Evolutionary conservation across 169 alveolate genomes (phyloP).

Genomic region (Theileria equi): DNA sequence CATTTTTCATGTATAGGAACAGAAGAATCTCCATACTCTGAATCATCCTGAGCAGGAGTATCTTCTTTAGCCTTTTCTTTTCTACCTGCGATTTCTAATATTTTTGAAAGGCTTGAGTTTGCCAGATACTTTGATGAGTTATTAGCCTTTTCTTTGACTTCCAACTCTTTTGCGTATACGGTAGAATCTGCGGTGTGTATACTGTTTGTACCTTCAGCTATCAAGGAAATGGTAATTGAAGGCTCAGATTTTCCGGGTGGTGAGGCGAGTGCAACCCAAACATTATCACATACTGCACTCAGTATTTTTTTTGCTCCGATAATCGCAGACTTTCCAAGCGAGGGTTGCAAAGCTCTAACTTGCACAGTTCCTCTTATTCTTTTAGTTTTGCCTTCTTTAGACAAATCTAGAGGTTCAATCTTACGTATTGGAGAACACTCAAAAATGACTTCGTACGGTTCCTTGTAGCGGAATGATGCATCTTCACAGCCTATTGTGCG

Average conservation of each 20-base stretch:
- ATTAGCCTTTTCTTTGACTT: not conserved
- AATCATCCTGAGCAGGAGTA: not conserved
- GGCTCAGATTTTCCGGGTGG: slow-evolving; percentile 48
- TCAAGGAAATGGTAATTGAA: slow-evolving; percentile 30
- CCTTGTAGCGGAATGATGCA: slow-evolving; percentile 35
- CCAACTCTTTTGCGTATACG: not conserved
- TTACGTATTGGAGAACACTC: slow-evolving; percentile 35
- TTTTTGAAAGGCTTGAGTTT: not conserved
- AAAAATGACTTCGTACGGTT: slow-evolving; percentile 53
- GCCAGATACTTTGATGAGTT: not conserved
- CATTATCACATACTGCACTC: slow-evolving; percentile 52
- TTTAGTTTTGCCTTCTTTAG: slow-evolving; percentile 24
- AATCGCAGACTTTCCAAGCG: slow-evolving; percentile 44
- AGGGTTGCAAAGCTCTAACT: slow-evolving; percentile 50
- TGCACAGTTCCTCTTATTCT: slow-evolving; percentile 51
- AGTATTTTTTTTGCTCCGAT: slow-evolving; percentile 40
- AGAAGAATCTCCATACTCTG: not conserved
- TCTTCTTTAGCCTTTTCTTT: not conserved
- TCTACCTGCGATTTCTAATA: not conserved
- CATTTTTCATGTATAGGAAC: slow-evolving; percentile 18
- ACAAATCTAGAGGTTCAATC: slow-evolving; percentile 42
- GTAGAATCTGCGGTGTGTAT: slow-evolving; percentile 41
- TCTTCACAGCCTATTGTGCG: slow-evolving; percentile 41
- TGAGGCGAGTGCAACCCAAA: slow-evolving; percentile 43
- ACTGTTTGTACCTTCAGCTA: slow-evolving; percentile 51